These are phyloP conservation scores for Apiotrichum akiyoshidainum DNA, from an alignment of 1,284 basidiomycete species.

Conservation along the genomic window DNA sequence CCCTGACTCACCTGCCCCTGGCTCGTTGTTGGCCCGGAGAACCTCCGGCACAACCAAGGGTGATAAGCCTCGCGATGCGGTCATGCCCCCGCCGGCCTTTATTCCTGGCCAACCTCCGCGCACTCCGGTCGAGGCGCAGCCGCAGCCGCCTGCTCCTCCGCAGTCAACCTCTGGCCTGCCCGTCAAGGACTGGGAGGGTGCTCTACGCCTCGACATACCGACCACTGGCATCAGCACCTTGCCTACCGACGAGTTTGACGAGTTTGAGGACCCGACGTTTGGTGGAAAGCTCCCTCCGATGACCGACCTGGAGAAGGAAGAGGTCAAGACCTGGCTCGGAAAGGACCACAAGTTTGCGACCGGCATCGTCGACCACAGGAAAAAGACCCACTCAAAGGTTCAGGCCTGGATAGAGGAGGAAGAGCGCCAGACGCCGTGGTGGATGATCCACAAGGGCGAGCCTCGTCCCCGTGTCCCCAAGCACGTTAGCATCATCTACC, in stretches of 20 bases:
- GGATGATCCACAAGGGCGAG: slow-evolving; percentile 43
- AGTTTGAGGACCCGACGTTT: slow-evolving; percentile 52
- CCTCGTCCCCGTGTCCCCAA: slow-evolving; percentile 28
- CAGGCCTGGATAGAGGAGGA: slow-evolving; percentile 52
- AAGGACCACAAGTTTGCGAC: slow-evolving; percentile 54
- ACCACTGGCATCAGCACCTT: slow-evolving; percentile 65
- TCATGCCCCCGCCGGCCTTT: slow-evolving; percentile 43
- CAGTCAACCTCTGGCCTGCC: slow-evolving; percentile 34
- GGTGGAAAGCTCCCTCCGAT: slow-evolving; percentile 60
- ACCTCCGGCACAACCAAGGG: slow-evolving; percentile 1
- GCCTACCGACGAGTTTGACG: slow-evolving; percentile 54
- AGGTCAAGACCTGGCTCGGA: slow-evolving; percentile 58
- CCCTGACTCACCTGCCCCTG: slow-evolving; percentile 14
- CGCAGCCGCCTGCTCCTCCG: slow-evolving; percentile 36
- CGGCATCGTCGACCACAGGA: slow-evolving; percentile 43
- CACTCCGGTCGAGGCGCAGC: slow-evolving; percentile 35
- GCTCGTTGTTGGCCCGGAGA: slow-evolving; percentile 13
- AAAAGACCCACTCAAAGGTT: slow-evolving; percentile 36
- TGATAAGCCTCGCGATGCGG: slow-evolving; percentile 13
- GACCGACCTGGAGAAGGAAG: slow-evolving; percentile 52
- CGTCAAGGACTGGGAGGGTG: slow-evolving; percentile 44
- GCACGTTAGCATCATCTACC: slow-evolving; percentile 67
- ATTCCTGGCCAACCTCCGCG: slow-evolving; percentile 25
- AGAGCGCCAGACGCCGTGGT: slow-evolving; percentile 50
- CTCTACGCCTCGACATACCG: slow-evolving; percentile 58